phyloP scores from a whole-genome alignment of 768 basidiomycete species.

The Rhodotorula taiwanensis region DNA sequence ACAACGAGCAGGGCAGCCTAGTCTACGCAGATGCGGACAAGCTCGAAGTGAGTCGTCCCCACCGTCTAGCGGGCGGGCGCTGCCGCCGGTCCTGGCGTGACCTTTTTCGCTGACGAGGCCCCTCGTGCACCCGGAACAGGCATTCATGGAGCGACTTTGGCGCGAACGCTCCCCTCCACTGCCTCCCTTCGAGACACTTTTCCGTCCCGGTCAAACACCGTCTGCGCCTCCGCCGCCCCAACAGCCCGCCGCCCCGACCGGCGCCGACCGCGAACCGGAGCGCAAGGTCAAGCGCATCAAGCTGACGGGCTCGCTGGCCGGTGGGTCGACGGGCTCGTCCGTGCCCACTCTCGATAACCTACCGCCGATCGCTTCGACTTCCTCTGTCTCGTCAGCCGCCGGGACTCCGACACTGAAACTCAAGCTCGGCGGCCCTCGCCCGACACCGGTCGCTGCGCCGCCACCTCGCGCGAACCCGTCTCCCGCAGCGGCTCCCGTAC shows the following conservation, averaged over 20 bases:
- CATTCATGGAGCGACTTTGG: constrained; percentile 25
- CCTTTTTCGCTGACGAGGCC: too few relatives aligned
- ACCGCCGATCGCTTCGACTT: constrained; percentile 3
- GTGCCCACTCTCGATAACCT: neutral
- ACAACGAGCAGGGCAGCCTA: constrained; percentile 32
- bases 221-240: too few relatives aligned
- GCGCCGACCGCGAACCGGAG: neutral
- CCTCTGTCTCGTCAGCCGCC: neutral
- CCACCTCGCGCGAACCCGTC: neutral
- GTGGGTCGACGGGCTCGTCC: neutral
- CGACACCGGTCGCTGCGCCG: neutral
- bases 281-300: constrained; percentile 31
- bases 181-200: constrained; percentile 30
- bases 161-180: constrained; percentile 21
- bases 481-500: too few relatives aligned
- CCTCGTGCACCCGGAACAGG: neutral
- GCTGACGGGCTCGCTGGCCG: constrained; percentile 22
- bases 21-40: constrained; percentile 35
- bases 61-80: neutral
- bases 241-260: neutral
- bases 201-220: constrained; percentile 13
- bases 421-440: constrained; percentile 19
- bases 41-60: constrained; percentile 24
- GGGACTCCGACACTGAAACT: constrained; percentile 3
- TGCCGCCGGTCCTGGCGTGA: too few relatives aligned